These are phyloP conservation scores for Stentor coeruleus DNA, from an alignment of 73 alveolate genomes.

Conservation along the genomic window DNA sequence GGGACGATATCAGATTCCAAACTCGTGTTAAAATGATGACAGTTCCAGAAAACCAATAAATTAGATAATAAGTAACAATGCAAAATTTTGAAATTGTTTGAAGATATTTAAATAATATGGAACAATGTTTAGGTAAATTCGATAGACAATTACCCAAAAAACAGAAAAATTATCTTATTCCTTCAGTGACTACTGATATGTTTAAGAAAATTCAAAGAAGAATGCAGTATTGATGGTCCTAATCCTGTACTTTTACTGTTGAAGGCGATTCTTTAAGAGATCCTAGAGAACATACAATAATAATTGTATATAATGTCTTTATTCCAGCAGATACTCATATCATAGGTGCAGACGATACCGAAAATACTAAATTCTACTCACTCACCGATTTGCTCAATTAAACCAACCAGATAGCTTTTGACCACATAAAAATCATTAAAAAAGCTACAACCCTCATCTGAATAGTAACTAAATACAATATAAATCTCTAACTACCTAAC, in stretches of 20 bases:
- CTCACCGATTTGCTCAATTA: conserved; percentile 64
- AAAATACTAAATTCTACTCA: conserved; percentile 86
- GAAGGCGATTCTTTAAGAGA: conserved; percentile 97
- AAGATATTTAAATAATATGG: conserved; percentile 8
- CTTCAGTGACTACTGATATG: conserved; percentile 88
- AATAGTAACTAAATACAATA: too few relatives aligned
- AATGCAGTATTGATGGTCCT: conserved; percentile 83
- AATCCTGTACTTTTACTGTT: conserved; percentile 86
- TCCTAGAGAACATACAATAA: conserved; percentile 95
- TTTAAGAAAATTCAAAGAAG: conserved; percentile 94
- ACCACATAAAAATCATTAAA: conserved; percentile 56
- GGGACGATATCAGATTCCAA: conserved; percentile 15
- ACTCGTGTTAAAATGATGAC: not conserved
- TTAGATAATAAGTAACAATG: too few relatives aligned
- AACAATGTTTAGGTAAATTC: conserved; percentile 14
- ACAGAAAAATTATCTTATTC: conserved; percentile 47
- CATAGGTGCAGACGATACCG: conserved; percentile 97
- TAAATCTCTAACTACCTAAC: too few relatives aligned
- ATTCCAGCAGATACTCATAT: conserved; percentile 77
- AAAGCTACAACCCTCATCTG: too few relatives aligned
- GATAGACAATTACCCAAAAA: conserved; percentile 23
- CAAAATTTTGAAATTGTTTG: too few relatives aligned
- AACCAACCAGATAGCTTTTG: conserved; percentile 54
- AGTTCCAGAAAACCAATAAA: not conserved
- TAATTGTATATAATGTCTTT: conserved; percentile 82